phyloP scores from a whole-genome alignment of 164 flowering plant genomes.

The Magnolia kwangsiensis region DNA sequence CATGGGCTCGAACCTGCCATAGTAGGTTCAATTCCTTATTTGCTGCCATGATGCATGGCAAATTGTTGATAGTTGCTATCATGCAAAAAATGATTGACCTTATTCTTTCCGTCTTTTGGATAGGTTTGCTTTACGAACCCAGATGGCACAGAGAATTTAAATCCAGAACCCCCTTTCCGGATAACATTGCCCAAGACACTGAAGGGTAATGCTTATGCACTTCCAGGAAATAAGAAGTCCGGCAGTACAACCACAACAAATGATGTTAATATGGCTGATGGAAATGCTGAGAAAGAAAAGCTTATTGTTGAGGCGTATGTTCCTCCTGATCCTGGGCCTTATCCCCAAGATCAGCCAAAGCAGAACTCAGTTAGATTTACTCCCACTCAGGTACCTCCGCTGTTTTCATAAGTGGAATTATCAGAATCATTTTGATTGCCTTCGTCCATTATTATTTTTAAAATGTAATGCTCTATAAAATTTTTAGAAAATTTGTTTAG shows the following conservation, averaged over 20 bases:
- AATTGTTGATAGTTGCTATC: not conserved
- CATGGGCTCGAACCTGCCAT: too few species aligned
- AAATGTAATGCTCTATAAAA: not conserved
- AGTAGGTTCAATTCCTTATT: not conserved
- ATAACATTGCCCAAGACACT: slow-evolving; percentile 60
- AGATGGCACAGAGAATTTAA: slow-evolving; percentile 59
- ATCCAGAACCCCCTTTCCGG: slow-evolving; percentile 80
- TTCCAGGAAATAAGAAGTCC: slow-evolving; percentile 57
- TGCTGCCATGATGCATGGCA: not conserved
- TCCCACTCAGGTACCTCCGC: slow-evolving; percentile 71
- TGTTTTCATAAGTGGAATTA: not conserved
- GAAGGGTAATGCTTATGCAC: slow-evolving; percentile 50
- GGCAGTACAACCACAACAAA: slow-evolving; percentile 17
- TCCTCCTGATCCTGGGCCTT: slow-evolving; percentile 97
- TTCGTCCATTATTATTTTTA: not conserved
- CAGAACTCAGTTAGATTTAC: slow-evolving; percentile 92
- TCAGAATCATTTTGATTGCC: not conserved
- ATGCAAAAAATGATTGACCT: not conserved
- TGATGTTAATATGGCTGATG: slow-evolving; percentile 32
- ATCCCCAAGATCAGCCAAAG: slow-evolving; percentile 98
- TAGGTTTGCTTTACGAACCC: slow-evolving; percentile 68
- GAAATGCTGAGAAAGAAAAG: slow-evolving; percentile 36
- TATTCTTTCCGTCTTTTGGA: slow-evolving; percentile 7
- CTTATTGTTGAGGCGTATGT: slow-evolving; percentile 82
- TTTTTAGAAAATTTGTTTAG: not conserved